Conservation (phyloP, 768 basidiomycete genomes). For the Boletus vermiculosoides region DNA sequence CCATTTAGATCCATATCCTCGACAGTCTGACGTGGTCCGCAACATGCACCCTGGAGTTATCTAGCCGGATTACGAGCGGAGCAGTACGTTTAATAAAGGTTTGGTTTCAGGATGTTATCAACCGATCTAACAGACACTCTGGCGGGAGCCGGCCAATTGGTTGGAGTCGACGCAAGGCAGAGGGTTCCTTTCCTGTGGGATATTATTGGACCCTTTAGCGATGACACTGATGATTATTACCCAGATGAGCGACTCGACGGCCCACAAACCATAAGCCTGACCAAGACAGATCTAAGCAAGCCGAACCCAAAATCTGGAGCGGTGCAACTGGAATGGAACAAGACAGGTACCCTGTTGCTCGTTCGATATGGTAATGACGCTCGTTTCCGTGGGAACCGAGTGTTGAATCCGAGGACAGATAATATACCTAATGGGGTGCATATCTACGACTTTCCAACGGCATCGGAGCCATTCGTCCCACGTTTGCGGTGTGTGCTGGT, state of each 20-base stretch:
- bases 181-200: constrained; percentile 82
- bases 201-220: not conserved
- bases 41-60: constrained; percentile 60
- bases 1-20: constrained; percentile 64
- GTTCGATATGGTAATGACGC: constrained; percentile 62
- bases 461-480: constrained; percentile 56
- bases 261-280: constrained; percentile 49
- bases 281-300: constrained; percentile 57
- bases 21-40: constrained; percentile 75
- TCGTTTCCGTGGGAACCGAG: not conserved
- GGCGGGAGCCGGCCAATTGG: constrained; percentile 88
- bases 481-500: constrained; percentile 64
- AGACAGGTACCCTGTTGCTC: constrained; percentile 68
- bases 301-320: constrained; percentile 65
- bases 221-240: not conserved
- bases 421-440: constrained; percentile 61
- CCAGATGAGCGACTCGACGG: constrained; percentile 66
- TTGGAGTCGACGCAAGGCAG: constrained; percentile 77
- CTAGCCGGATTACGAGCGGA: constrained; percentile 52
- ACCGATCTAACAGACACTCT: constrained; percentile 54
- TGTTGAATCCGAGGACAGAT: constrained; percentile 40
- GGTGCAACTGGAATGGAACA: constrained; percentile 79
- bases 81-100: constrained; percentile 45
- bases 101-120: not conserved
- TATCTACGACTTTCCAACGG: constrained; percentile 69